Evolutionary conservation across 257 asterid species (phyloP).

Genomic region (Gentiana dahurica): DNA sequence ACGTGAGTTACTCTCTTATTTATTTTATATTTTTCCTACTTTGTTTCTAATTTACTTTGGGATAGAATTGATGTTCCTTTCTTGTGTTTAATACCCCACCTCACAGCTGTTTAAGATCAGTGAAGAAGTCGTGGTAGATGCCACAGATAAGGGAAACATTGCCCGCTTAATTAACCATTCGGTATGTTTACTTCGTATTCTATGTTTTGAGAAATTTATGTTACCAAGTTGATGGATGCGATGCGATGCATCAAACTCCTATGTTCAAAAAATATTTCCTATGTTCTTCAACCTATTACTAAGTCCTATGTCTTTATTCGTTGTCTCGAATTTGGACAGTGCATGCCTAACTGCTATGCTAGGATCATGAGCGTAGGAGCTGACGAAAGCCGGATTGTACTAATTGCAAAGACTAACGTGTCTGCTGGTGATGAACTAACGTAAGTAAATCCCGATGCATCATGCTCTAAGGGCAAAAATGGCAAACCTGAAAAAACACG

Average conservation of each 20-base stretch:
- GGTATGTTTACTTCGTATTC: constrained; percentile 28
- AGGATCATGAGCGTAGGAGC: constrained; percentile 96
- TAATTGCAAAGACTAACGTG: constrained; percentile 79
- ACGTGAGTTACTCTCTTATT: constrained; percentile 37
- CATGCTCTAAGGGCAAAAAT: no score
- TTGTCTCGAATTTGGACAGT: constrained; percentile 28
- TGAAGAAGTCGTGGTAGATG: constrained; percentile 96
- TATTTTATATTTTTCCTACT: not conserved
- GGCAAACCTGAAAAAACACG: no score
- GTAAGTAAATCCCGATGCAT: constrained; percentile 15
- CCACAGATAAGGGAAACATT: constrained; percentile 94
- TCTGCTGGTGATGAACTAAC: constrained; percentile 91
- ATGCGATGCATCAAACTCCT: no score
- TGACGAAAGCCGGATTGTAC: constrained; percentile 98
- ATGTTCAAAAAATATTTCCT: not conserved
- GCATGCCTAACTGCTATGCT: constrained; percentile 99
- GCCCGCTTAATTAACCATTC: constrained; percentile 97
- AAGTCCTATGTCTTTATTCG: not conserved
- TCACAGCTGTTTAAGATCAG: constrained; percentile 89
- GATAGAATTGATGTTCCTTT: not conserved
- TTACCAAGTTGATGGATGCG: no score
- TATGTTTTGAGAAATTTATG: not conserved
- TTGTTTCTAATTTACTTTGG: not conserved
- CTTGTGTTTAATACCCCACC: not conserved
- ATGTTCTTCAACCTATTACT: not conserved